Conservation (phyloP, 805 yeast species). For the Ogataea chonburiensis region DNA sequence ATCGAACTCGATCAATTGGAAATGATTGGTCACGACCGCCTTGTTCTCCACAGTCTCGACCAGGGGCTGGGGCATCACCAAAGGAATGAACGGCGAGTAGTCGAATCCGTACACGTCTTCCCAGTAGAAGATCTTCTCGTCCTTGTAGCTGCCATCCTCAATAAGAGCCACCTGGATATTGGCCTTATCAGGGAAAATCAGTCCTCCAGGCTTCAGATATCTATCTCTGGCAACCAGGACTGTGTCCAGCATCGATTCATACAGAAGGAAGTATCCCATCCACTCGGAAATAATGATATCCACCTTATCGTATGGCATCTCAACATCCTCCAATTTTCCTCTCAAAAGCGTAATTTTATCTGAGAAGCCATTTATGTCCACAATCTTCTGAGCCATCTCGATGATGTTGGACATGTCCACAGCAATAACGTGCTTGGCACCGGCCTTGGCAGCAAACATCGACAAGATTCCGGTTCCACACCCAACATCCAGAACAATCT, state of each 20-base stretch:
- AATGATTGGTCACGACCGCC: conserved; percentile 69
- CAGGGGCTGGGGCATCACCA: conserved; percentile 90
- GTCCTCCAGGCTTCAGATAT: conserved; percentile 78
- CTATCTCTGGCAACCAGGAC: conserved; percentile 92
- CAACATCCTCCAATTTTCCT: conserved; percentile 94
- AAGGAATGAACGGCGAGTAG: conserved; percentile 81
- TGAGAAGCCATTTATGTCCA: conserved; percentile 75
- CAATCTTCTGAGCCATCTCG: conserved; percentile 91
- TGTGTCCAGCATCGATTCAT: conserved; percentile 97
- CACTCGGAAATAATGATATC: conserved; percentile 96
- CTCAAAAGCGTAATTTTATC: conserved; percentile 85
- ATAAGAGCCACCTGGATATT: conserved; percentile 86
- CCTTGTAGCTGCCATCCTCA: conserved; percentile 89
- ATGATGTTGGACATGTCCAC: conserved; percentile 97
- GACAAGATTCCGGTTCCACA: conserved; percentile 98
- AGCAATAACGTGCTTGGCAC: conserved; percentile 96
- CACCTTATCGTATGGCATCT: conserved; percentile 79
- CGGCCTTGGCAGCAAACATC: conserved; percentile 98
- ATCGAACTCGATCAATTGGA: conserved; percentile 76
- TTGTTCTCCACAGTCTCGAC: conserved; percentile 89
- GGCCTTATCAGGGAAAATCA: conserved; percentile 93
- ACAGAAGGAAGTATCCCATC: conserved; percentile 98
- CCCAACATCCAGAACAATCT: conserved; percentile 94
- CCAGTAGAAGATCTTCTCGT: conserved; percentile 92
- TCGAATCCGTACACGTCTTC: conserved; percentile 97